These are phyloP conservation scores for Tricholoma matsutake DNA, from an alignment of 768 basidiomycete genomes.

Conservation along the genomic window DNA sequence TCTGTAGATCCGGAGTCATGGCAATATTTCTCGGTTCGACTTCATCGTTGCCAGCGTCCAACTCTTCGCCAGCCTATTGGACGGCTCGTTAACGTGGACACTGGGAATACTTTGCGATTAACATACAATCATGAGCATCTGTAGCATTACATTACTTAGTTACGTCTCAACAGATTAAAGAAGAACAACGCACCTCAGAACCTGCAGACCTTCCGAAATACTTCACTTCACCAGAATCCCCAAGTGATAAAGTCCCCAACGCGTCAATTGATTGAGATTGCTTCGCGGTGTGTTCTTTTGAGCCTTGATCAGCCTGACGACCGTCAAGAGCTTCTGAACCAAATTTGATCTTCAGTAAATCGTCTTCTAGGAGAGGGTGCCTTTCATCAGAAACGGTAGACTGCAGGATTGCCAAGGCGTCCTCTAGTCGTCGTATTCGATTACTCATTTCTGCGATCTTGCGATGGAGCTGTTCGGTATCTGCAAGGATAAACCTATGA, in stretches of 20 bases:
- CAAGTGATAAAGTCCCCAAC: constrained; percentile 61
- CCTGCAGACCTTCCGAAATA: constrained; percentile 67
- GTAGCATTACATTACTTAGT: background rate
- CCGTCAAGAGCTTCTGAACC: constrained; percentile 47
- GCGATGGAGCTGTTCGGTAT: constrained; percentile 61
- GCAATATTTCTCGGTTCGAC: constrained; percentile 19
- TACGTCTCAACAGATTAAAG: background rate
- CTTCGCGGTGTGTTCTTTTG: constrained; percentile 32
- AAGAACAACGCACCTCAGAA: constrained; percentile 42
- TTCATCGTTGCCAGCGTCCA: constrained; percentile 26
- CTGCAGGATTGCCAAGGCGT: constrained; percentile 62
- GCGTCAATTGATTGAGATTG: constrained; percentile 46
- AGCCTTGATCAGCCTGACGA: constrained; percentile 14
- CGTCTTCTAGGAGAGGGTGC: constrained; percentile 57
- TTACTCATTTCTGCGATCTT: constrained; percentile 67
- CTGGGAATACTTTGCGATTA: background rate
- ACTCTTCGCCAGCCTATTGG: constrained; percentile 32
- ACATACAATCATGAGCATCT: constrained; percentile 43
- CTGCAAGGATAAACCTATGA: constrained; percentile 61
- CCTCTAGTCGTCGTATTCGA: constrained; percentile 67
- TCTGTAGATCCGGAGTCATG: constrained; percentile 31
- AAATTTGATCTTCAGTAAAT: constrained; percentile 54
- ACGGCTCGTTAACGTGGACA: background rate
- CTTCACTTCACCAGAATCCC: constrained; percentile 56
- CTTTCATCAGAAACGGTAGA: constrained; percentile 51